Conservation (phyloP, 345 rosid species). For the Populus euphratica region DNA sequence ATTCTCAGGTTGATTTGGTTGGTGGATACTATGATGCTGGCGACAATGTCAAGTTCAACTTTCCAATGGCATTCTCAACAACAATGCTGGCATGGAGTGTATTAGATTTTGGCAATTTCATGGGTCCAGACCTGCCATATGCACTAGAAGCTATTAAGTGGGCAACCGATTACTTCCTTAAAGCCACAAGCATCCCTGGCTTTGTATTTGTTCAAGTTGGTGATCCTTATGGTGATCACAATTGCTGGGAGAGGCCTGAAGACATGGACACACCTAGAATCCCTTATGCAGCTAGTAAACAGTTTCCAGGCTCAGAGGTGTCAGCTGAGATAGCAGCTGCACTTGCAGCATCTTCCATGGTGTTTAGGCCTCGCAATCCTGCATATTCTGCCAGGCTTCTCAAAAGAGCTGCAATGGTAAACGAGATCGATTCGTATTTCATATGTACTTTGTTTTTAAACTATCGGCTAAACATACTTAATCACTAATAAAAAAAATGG, state of each 20-base stretch:
- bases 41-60: slow-evolving; percentile 29
- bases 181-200: slow-evolving; percentile 25
- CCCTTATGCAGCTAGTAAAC: slow-evolving; percentile 16
- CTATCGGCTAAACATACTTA: no score
- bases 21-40: slow-evolving; percentile 31
- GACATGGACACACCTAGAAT: slow-evolving; percentile 29
- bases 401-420: slow-evolving; percentile 16
- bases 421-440: not conserved
- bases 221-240: slow-evolving; percentile 23
- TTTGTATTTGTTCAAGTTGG: slow-evolving; percentile 28
- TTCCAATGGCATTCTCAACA: slow-evolving; percentile 32
- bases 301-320: slow-evolving; percentile 28
- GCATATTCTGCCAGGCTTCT: slow-evolving; percentile 23
- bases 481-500: not conserved
- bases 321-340: slow-evolving; percentile 30
- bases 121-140: slow-evolving; percentile 21
- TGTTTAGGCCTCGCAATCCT: slow-evolving; percentile 1
- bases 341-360: slow-evolving; percentile 24
- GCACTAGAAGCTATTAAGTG: slow-evolving; percentile 23
- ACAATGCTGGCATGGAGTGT: slow-evolving; percentile 29
- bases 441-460: no score
- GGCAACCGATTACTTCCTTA: slow-evolving; percentile 26
- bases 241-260: slow-evolving; percentile 32
- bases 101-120: slow-evolving; percentile 11
- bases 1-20: slow-evolving; percentile 24